Evolutionary conservation across 805 yeast species (phyloP), one percentile per base, ranked within the genome.

Genomic region (Nakazawaea ambrosiae): DNA sequence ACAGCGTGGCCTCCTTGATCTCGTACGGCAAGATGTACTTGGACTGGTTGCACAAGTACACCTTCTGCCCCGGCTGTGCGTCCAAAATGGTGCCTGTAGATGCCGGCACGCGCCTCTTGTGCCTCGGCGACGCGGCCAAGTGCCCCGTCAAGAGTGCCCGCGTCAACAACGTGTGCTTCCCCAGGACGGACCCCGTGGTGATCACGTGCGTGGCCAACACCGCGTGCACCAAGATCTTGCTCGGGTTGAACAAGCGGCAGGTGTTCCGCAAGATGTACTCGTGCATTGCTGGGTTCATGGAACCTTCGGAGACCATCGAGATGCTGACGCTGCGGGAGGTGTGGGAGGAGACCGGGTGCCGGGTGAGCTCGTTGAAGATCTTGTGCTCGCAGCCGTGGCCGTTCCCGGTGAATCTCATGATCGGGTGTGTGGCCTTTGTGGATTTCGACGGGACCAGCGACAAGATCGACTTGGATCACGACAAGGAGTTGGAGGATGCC

Each of bases 361-460:
- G 60, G 37, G 78, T 77, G 37, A 46, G 58, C 3, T 57, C 69
- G 20, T 81, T 90, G 20, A 59, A 67, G 36, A 69, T 90, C 37
- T 60, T 81, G 17, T 66, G 77, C 49, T 74, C 92, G 10, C 97
- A 90, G 60, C 97, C 98, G 3, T 90, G 98, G 98, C 98, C 98
- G 14, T 90, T 79, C 58, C 97, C 97, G 1, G 88, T 86, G 0
- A 87, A 81, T 54, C 60, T 90, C 49, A 90, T 90, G 97, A 72
- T 90, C 47, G 97, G 97, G 8, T 89, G 97, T 57, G 56, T 88
- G 38, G 96, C 78, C 2, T 58, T 72, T 24, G 92, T 86, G n/a
- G 81, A 81, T 1, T 73, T 77, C 51, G 73, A 81, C 45, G 83
- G 82, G 2, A 55, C 49, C 4, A 78, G 79, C 49, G 90, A 82